Evolutionary conservation across 306 rosid genomes (phyloP), one percentile per base, ranked within the genome.

Genomic region (Luffa aegyptiaca): DNA sequence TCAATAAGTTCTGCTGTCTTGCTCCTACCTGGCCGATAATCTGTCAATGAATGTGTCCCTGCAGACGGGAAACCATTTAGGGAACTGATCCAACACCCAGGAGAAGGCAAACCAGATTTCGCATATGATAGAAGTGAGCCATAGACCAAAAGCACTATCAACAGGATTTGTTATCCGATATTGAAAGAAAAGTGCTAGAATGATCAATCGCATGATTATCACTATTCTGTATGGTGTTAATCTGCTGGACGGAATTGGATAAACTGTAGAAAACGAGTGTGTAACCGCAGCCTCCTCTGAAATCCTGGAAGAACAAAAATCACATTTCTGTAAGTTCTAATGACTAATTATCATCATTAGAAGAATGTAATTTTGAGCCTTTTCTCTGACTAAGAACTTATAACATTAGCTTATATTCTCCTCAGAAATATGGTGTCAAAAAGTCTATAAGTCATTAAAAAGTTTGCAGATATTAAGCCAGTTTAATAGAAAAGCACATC

Each of bases 91-190:
- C 79, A 95, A 79, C 61, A 93, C 93, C 99, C 99, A 95, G 7
- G 99, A 95, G 85, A 93, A 85, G 53, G 93, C 99, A 64, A 95
- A 95, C 99, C 99, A 95, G 86, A 95, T 95, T 89, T 95, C 99
- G 81, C 99, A 95, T 80, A 91, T 89, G 65, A 95, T 80, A 12
- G 99, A 95, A 80, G 99, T 95, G 87, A 95, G 80, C 99, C 99
- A 95, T 73, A 95, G 88, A 84, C 93, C 99, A 81, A 73, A 93
- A 78, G 99, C 99, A 86, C 96, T 90, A 42, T 93, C 97, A 82
- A 95, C 99, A 6, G 99, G 97, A 82, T 95, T 82, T 33, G 99
- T 91, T 10, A 95, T 89, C 79, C 99, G 86, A 80, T 92, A 95
- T 78, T 95, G 97, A 90, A 95, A 95, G 90, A 95, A 95, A 77